Percentiles rank a stretch among this genome's conserved stretches.
phyloP scores from a whole-genome alignment of 1,139 yeast genomes.

The Wickerhamomyces sp. region DNA sequence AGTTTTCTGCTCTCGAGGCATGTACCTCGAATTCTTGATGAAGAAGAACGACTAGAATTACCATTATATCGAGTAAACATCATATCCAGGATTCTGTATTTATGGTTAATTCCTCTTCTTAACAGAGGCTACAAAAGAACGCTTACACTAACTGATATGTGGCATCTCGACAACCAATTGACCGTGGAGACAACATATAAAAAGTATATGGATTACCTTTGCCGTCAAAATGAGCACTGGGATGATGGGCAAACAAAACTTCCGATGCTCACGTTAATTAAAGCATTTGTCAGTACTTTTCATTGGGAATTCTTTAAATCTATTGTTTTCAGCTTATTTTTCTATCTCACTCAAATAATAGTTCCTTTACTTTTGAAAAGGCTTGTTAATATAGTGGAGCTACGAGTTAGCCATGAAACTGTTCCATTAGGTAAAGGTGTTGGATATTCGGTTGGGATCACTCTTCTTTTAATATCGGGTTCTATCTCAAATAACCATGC shows the following conservation, averaged over 20 bases:
- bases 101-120: conserved; percentile 29
- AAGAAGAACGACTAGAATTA: neutral
- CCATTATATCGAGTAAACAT: conserved; percentile 7
- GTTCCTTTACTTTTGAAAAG: conserved; percentile 42
- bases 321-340: neutral
- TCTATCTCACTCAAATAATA: neutral
- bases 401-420: conserved; percentile 28
- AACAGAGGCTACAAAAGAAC: conserved; percentile 61
- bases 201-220: neutral
- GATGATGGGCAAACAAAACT: neutral
- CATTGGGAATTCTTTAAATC: neutral
- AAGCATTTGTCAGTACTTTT: neutral
- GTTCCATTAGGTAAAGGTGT: conserved; percentile 41
- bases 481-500: conserved; percentile 53
- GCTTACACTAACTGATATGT: conserved; percentile 55
- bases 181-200: conserved; percentile 41
- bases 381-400: conserved; percentile 41
- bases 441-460: conserved; percentile 54
- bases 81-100: conserved; percentile 23
- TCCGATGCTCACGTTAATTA: neutral
- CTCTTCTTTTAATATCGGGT: conserved; percentile 37
- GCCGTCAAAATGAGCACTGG: neutral
- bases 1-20: neutral
- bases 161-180: conserved; percentile 43
- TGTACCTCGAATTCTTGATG: neutral